Conservation (phyloP, 78 protist species). For the Dictyostelium capitatum region DNA sequence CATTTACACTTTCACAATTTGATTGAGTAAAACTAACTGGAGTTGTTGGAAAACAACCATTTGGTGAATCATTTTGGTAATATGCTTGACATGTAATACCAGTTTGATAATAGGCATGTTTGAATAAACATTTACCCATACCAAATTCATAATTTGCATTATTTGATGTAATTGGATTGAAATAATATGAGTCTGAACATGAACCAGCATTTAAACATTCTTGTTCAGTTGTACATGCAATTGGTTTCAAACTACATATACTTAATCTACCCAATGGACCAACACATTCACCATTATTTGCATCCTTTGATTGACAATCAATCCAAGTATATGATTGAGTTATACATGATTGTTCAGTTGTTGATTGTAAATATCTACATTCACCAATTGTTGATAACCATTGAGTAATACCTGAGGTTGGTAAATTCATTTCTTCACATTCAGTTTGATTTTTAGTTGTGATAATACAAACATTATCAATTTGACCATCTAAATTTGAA, state of each 20-base stretch:
- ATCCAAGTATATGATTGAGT: neutral
- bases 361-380: neutral
- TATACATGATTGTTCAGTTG: neutral
- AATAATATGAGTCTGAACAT: slow-evolving; percentile 22
- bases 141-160: neutral
- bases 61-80: slow-evolving; percentile 32
- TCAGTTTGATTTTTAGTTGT: neutral
- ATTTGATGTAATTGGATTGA: neutral
- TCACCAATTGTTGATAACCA: neutral
- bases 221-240: neutral
- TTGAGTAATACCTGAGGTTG: neutral
- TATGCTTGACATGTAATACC: neutral
- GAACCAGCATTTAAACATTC: neutral
- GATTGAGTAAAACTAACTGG: neutral
- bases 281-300: neutral
- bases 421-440: neutral
- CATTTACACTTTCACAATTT: no score
- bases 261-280: neutral
- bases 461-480: neutral
- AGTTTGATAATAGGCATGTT: neutral
- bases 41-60: slow-evolving; percentile 9
- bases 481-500: no score
- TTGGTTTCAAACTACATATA: neutral
- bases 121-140: slow-evolving; percentile 31
- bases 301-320: neutral